A percentile compares a stretch with the other conserved stretches of the same genome.
These are phyloP conservation scores for Castanea sativa DNA, from an alignment of 306 rosid species.

Conservation along the genomic window DNA sequence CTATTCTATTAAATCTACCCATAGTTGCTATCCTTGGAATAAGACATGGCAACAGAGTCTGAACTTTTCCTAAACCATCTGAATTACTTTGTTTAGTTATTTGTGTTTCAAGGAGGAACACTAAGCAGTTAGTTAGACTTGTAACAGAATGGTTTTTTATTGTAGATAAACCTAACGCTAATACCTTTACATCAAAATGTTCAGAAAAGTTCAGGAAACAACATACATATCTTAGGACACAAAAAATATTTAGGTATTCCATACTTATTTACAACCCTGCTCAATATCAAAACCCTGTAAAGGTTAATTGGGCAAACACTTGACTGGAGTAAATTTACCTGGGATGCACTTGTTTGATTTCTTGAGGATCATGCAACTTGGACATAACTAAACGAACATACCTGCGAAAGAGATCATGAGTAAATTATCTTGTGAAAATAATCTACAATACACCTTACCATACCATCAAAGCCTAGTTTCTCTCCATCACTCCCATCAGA, in stretches of 20 bases:
- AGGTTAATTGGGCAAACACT: conserved; percentile 20
- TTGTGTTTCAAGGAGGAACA: neutral
- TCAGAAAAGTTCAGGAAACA: neutral
- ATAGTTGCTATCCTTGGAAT: neutral
- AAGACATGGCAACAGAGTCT: neutral
- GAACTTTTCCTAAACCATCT: neutral
- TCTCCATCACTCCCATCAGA: neutral
- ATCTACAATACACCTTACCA: neutral
- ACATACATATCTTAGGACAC: neutral
- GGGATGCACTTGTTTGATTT: conserved; percentile 63
- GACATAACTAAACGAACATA: conserved; percentile 79
- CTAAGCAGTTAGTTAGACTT: neutral
- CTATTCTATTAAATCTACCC: neutral
- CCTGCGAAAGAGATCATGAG: conserved; percentile 46
- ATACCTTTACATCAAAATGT: neutral
- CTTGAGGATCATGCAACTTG: conserved; percentile 58
- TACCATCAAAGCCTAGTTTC: neutral
- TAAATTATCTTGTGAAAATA: neutral
- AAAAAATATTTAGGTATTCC: neutral
- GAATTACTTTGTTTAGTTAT: neutral
- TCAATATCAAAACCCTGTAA: conserved; percentile 1
- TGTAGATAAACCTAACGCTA: neutral
- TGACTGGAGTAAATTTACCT: conserved; percentile 47
- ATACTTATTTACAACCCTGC: neutral
- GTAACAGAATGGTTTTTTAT: neutral